Evolutionary conservation across 192 early-diverging fungal genomes (phyloP).

Genomic region (Paraglomus occultum): DNA sequence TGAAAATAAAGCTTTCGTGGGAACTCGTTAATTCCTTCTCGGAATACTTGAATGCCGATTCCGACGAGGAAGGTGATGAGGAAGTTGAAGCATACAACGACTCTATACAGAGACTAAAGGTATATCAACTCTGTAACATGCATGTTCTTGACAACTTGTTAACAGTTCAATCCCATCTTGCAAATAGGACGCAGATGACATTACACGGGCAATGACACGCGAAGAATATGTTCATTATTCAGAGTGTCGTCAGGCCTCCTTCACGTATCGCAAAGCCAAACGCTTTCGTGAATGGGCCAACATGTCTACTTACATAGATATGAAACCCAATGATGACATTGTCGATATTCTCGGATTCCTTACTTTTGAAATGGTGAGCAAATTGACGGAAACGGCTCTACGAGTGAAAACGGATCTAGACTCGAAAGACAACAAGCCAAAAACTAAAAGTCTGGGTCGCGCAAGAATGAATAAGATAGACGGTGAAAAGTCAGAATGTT

Average conservation of each 20-base stretch:
- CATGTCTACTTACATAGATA: constrained; percentile 85
- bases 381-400: constrained; percentile 85
- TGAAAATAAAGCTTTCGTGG: constrained; percentile 86
- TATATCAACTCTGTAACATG: constrained; percentile 29
- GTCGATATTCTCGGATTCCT: constrained; percentile 97
- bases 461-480: constrained; percentile 16
- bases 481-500: constrained; percentile 21
- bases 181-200: constrained; percentile 79
- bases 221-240: constrained; percentile 99
- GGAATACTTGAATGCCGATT: constrained; percentile 70
- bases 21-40: constrained; percentile 83
- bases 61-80: constrained; percentile 87
- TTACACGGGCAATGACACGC: constrained; percentile 92
- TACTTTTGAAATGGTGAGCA: constrained; percentile 92
- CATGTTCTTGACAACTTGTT: constrained; percentile 6
- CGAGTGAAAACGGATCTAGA: constrained; percentile 70
- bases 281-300: constrained; percentile 95
- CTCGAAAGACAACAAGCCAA: constrained; percentile 29
- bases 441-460: constrained; percentile 31
- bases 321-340: constrained; percentile 89
- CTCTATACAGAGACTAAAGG: constrained; percentile 74
- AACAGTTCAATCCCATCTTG: not conserved
- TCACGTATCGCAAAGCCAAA: constrained; percentile 92
- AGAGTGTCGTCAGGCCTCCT: constrained; percentile 96
- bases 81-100: constrained; percentile 90